phyloP scores from a whole-genome alignment of 2,329 filamentous ascomycete genomes.

The Phyllosticta citriasiana region DNA sequence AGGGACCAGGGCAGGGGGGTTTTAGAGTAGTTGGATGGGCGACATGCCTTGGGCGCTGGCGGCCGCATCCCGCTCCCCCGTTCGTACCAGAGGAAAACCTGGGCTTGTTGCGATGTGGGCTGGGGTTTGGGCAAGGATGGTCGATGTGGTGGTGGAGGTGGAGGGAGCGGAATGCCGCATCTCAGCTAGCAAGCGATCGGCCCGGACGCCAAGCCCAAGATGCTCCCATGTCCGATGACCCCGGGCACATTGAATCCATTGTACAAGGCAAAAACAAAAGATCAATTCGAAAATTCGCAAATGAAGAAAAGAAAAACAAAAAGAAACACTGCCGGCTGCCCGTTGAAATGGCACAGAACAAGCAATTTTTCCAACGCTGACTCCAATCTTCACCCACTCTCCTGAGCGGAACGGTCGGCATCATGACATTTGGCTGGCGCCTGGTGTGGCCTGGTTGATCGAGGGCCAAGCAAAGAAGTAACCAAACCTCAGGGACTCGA shows the following conservation, averaged over 20 bases:
- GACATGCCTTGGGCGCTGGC: not conserved
- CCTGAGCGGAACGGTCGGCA: not conserved
- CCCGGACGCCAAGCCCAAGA: not conserved
- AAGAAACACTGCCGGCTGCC: no score
- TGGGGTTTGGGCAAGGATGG: not conserved
- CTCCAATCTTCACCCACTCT: not conserved
- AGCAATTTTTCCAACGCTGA: no score
- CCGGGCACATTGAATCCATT: not conserved
- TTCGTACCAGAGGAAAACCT: not conserved
- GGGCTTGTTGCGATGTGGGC: not conserved
- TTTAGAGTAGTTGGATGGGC: not conserved
- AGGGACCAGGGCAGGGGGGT: no score
- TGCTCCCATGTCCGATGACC: not conserved
- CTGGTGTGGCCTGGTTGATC: not conserved
- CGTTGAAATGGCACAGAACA: no score
- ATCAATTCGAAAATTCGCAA: no score
- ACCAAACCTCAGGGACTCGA: not conserved
- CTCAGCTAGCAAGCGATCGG: not conserved
- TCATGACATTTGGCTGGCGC: not conserved
- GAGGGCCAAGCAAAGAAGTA: not conserved
- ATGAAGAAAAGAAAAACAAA: no score
- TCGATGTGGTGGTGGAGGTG: no score
- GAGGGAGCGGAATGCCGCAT: not conserved
- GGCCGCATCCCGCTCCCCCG: not conserved
- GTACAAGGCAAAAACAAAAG: not conserved